Evolutionary conservation across 1,284 basidiomycete species (phyloP).

Genomic region (Inonotus obliquus): DNA sequence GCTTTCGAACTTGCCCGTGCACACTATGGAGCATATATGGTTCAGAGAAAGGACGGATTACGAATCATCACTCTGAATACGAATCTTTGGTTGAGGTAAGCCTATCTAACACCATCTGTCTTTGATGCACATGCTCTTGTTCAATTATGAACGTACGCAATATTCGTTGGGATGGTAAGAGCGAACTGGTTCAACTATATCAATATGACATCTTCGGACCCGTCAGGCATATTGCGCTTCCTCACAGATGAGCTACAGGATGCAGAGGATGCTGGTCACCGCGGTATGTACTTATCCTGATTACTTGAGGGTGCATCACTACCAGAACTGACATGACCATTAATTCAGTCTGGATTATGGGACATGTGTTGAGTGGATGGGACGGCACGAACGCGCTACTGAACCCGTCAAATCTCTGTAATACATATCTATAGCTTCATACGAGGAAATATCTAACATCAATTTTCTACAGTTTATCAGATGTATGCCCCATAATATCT

Average conservation of each 20-base stretch:
- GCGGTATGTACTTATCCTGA: slow-evolving; percentile 37
- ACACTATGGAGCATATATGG: slow-evolving; percentile 75
- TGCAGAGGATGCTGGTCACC: slow-evolving; percentile 65
- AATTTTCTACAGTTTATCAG: slow-evolving; percentile 52
- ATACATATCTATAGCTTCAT: neutral
- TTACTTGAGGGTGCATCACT: neutral
- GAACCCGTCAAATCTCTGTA: slow-evolving; percentile 65
- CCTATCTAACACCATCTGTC: neutral
- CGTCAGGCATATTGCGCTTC: slow-evolving; percentile 72
- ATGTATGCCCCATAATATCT: slow-evolving; percentile 40
- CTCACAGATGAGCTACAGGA: slow-evolving; percentile 78
- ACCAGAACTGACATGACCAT: neutral
- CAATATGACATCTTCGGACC: slow-evolving; percentile 67
- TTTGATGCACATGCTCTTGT: no score
- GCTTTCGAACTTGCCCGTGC: slow-evolving; percentile 54
- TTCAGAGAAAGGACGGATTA: slow-evolving; percentile 61
- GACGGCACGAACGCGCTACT: slow-evolving; percentile 59
- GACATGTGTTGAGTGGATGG: slow-evolving; percentile 76
- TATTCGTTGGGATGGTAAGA: slow-evolving; percentile 26
- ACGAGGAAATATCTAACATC: neutral
- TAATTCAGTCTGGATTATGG: slow-evolving; percentile 70
- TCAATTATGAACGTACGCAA: no score
- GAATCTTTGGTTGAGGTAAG: slow-evolving; percentile 48
- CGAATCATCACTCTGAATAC: slow-evolving; percentile 75
- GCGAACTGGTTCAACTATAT: slow-evolving; percentile 76